Conservation (phyloP, 169 alveolate species). For the Plasmodium sp. region DNA sequence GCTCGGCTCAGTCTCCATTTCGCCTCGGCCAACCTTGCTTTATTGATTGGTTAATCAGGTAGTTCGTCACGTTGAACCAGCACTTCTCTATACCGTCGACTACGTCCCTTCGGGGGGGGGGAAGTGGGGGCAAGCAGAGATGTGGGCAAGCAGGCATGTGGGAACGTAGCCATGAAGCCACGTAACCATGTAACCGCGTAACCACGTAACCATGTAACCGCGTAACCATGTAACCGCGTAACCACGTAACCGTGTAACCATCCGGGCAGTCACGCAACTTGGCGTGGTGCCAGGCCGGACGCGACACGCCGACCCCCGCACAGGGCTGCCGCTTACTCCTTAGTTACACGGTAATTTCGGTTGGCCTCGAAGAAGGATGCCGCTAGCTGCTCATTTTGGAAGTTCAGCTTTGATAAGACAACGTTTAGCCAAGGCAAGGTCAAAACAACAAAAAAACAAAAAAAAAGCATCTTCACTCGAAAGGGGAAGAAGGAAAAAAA, state of each 20-base stretch:
- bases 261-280: background rate
- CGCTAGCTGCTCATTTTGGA: slow-evolving; percentile 60
- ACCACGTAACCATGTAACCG: background rate
- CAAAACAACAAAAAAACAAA: slow-evolving; percentile 33
- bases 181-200: background rate
- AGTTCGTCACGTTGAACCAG: slow-evolving; percentile 54
- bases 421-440: slow-evolving; percentile 18
- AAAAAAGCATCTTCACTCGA: slow-evolving; percentile 28
- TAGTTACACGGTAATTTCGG: slow-evolving; percentile 25
- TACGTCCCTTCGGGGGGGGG: slow-evolving; percentile 29
- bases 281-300: background rate
- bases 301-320: background rate
- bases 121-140: background rate
- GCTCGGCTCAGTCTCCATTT: background rate
- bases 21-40: slow-evolving; percentile 27
- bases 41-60: slow-evolving; percentile 47
- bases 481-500: background rate
- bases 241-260: background rate
- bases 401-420: slow-evolving; percentile 68
- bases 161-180: background rate
- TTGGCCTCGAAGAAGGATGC: slow-evolving; percentile 38
- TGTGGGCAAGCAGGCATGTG: too few relatives aligned
- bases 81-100: slow-evolving; percentile 61
- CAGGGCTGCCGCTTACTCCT: slow-evolving; percentile 10
- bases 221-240: background rate